phyloP scores from a whole-genome alignment of 768 basidiomycete species.

The Rhodotorula taiwanensis region DNA sequence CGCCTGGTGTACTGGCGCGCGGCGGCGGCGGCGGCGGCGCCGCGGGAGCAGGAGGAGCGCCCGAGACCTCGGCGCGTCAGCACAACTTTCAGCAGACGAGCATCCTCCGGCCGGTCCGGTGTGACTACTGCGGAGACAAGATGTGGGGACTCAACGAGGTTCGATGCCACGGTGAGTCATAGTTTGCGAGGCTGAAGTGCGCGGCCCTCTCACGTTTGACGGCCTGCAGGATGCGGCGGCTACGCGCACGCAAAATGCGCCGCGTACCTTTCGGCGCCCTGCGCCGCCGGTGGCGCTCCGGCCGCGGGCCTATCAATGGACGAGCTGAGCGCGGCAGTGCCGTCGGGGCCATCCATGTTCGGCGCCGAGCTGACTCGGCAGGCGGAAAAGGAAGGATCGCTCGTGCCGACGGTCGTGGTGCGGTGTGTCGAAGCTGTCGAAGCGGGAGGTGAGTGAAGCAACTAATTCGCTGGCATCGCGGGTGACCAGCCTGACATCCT shows the following conservation, averaged over 20 bases:
- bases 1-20: too few relatives aligned
- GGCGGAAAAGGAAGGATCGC: slow-evolving; percentile 48
- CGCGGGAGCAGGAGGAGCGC: too few relatives aligned
- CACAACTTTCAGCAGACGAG: slow-evolving; percentile 87
- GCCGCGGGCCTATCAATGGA: background rate
- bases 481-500: too few relatives aligned
- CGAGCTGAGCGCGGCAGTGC: slow-evolving; percentile 16
- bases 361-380: slow-evolving; percentile 81
- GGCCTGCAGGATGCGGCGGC: slow-evolving; percentile 62
- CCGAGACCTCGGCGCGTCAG: too few relatives aligned
- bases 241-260: slow-evolving; percentile 80
- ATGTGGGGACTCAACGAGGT: slow-evolving; percentile 74
- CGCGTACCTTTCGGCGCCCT: slow-evolving; percentile 28
- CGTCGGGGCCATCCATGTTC: slow-evolving; percentile 78
- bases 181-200: background rate
- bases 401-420: slow-evolving; percentile 78
- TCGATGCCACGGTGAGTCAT: slow-evolving; percentile 52
- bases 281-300: slow-evolving; percentile 16
- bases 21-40: too few relatives aligned
- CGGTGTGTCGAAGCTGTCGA: slow-evolving; percentile 97
- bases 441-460: slow-evolving; percentile 62
- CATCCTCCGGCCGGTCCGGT: slow-evolving; percentile 78
- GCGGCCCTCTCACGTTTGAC: background rate
- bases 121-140: slow-evolving; percentile 95
- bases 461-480: too few relatives aligned